Evolutionary conservation across 2,329 filamentous ascomycete genomes (phyloP), one percentile per base, ranked within the genome.

Genomic region (Pseudocercospora cruenta): DNA sequence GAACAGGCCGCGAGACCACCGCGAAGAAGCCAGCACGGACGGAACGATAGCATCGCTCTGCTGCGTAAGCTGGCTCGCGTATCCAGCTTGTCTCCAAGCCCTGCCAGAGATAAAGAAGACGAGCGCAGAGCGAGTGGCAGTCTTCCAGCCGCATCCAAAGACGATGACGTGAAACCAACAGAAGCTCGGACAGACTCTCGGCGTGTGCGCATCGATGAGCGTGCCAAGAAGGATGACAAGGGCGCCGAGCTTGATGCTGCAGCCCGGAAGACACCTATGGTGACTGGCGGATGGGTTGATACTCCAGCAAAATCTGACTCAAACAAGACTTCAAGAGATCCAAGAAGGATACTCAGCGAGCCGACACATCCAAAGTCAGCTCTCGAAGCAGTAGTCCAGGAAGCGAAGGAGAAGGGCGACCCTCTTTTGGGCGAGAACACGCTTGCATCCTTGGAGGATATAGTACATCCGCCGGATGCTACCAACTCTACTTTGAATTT

Each of bases 371-470:
- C 71, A 22, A 74, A 70, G 54, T 77, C 74, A 22, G 76, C 76
- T 2, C 74, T 83, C 5, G 76, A 79, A 60, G 79, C 80, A 19
- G 73, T 83, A 19, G 73, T 83, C 1, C 72, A 77, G 60, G 76
- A 80, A 69, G 78, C 78, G 5, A 77, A 60, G 43, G 67, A 67
- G 16, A 74, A 72, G 9, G 67, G 71, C 14, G 75, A 78, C 19
- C 58, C 65, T 14, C 71, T 75, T 33, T 78, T 79, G 45, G 82
- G 82, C 39, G 82, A 84, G 31, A 81, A 80, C 19, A 84, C 82
- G 3, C 79, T 84, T 51, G 78, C 82, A 54, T 83, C 81, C 3
- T 74, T 84, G 7, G 81, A 83, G 70, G 79, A 82, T 39, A 77
- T 84, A 12, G 77, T 82, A 12, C 69, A 75, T 19, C 76, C 75